phyloP scores from a whole-genome alignment of 2,329 filamentous ascomycete genomes.

The Trichoderma polysporum region DNA sequence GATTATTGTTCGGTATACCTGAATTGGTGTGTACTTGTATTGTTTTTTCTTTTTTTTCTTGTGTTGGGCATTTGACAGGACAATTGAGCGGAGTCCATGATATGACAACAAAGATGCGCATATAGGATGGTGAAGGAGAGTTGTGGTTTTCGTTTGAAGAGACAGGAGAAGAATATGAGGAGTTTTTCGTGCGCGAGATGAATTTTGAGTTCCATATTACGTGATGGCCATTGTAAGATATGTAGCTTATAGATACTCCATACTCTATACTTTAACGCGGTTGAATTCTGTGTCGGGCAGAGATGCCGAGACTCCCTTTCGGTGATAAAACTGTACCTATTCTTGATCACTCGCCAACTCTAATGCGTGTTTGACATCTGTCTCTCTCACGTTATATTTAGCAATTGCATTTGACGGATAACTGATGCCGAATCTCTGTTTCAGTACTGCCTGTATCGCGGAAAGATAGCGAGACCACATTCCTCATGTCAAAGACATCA shows the following conservation, averaged over 20 bases:
- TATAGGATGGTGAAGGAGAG: not conserved
- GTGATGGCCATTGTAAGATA: not conserved
- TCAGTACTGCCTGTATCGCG: not conserved
- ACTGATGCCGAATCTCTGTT: not conserved
- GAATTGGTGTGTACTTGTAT: slow-evolving; percentile 17
- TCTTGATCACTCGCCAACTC: too few species aligned
- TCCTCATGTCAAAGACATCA: not conserved
- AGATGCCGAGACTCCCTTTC: not conserved
- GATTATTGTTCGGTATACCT: slow-evolving; percentile 21
- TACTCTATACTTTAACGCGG: not conserved
- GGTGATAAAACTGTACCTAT: not conserved
- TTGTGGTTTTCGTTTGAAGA: not conserved
- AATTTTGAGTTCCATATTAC: not conserved
- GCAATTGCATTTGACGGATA: not conserved
- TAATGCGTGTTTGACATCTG: not conserved
- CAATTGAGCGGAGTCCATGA: slow-evolving; percentile 17
- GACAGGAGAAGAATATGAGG: slow-evolving; percentile 6
- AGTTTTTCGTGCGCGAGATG: not conserved
- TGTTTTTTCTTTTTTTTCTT: not conserved
- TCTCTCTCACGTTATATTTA: not conserved
- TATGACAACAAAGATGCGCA: slow-evolving; percentile 11
- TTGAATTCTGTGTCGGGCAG: not conserved
- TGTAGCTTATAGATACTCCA: not conserved
- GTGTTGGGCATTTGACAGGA: slow-evolving; percentile 16
- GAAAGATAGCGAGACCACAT: not conserved